Evolutionary conservation across 176 grass and related monocot species (phyloP).

Genomic region (Aegilops sharonensis): DNA sequence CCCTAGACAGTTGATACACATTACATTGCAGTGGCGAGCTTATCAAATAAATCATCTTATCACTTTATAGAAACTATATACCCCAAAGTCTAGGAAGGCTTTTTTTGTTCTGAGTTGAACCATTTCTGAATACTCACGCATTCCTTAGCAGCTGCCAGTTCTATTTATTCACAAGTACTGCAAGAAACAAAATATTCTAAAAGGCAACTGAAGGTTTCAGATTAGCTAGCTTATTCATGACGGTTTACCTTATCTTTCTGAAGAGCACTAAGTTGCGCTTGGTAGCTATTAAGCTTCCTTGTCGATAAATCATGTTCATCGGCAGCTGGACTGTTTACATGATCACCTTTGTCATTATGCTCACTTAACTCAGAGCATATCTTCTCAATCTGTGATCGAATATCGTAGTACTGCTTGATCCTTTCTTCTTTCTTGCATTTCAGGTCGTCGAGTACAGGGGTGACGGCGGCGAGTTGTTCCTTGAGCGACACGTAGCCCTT

Average conservation of each 20-base stretch:
- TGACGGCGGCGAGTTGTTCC: conserved; percentile 64
- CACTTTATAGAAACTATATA: neutral
- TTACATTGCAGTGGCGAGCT: neutral
- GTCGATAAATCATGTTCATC: conserved; percentile 83
- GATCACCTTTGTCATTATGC: conserved; percentile 23
- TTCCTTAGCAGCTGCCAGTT: conserved; percentile 3
- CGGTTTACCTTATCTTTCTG: conserved; percentile 93
- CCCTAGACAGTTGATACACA: neutral
- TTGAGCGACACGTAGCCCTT: conserved; percentile 56
- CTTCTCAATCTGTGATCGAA: conserved; percentile 74
- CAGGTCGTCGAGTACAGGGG: conserved; percentile 63
- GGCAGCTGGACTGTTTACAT: neutral
- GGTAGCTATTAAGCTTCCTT: conserved; percentile 69
- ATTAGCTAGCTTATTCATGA: neutral
- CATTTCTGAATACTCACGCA: neutral
- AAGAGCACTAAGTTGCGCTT: conserved; percentile 61
- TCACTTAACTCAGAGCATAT: conserved; percentile 69
- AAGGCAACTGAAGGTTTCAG: neutral
- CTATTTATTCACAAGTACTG: neutral
- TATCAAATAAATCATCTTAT: neutral
- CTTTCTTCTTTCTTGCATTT: conserved; percentile 79
- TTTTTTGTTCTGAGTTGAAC: neutral
- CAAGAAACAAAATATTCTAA: neutral
- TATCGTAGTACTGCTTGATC: conserved; percentile 61
- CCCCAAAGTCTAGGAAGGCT: neutral